phyloP scores from a whole-genome alignment of 2,329 filamentous ascomycete species.

The Epichloe aotearoae region DNA sequence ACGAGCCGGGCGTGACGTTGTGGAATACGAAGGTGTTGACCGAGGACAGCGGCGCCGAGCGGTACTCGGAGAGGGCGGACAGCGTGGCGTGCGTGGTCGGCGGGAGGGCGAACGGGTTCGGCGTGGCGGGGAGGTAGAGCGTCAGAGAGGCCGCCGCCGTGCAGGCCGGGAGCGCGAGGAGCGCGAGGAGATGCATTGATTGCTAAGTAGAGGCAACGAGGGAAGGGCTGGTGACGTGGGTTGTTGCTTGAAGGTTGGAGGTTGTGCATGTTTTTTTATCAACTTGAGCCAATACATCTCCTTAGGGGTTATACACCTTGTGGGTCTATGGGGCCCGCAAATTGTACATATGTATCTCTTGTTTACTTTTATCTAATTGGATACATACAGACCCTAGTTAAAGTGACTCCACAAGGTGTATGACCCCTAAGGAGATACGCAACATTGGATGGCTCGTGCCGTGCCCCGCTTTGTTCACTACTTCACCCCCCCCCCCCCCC shows the following conservation, averaged over 20 bases:
- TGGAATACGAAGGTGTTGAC: constrained; percentile 63
- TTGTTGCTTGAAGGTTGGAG: not conserved
- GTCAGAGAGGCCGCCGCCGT: constrained; percentile 21
- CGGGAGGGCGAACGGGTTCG: constrained; percentile 42
- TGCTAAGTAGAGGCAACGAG: not conserved
- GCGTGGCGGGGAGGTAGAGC: constrained; percentile 33
- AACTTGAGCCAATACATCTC: too few species aligned
- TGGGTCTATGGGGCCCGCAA: too few species aligned
- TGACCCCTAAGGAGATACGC: too few species aligned
- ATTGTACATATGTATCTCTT: too few species aligned
- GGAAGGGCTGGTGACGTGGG: not conserved
- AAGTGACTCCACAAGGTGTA: too few species aligned
- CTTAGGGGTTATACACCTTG: too few species aligned
- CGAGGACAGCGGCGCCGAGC: constrained; percentile 49
- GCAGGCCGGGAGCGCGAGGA: constrained; percentile 12
- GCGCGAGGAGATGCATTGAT: constrained; percentile 24
- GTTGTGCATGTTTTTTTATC: not conserved
- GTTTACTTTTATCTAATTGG: too few species aligned
- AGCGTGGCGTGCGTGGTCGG: constrained; percentile 54
- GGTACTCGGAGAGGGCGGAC: constrained; percentile 24
- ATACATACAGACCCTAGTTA: too few species aligned
- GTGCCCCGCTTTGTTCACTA: too few species aligned
- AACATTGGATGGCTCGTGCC: too few species aligned
- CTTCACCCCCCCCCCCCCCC: too few species aligned
- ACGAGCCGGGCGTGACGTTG: constrained; percentile 58